Evolutionary conservation across 129 eudicot genomes (phyloP), one percentile per base, ranked within the genome.

Genomic region (Ambrosia trifida): DNA sequence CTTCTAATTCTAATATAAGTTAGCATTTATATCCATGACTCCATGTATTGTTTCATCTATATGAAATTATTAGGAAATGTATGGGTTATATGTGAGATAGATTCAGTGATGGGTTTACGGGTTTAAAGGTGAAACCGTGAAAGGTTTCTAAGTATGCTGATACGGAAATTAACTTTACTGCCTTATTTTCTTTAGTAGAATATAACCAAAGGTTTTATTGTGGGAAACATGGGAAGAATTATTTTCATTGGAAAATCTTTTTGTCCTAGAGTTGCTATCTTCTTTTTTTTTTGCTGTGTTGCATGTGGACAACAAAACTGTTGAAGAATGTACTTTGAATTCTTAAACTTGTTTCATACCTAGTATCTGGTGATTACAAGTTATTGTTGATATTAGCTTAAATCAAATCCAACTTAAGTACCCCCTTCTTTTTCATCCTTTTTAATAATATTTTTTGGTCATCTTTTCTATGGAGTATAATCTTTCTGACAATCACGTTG

Each of bases 401-500:
- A 43, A 17, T 46, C 32, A 17, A 58, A 72, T 72, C 58, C 41
- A 14, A 67, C 57, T 50, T 45, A 47, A 45, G 60, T 56, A n/a
- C 61, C 7, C 17, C 57, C 49, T 66, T 67, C 43, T 9, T 28
- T 28, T 59, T 36, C 8, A 5, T 56, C 31, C 16, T 73, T 45
- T 66, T 10, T 56, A 49, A 33, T 72, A 31, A 47, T 58, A 28
- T 28, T 18, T 40, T 49, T 66, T 79, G 14, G 60, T 63, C 41
- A 51, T 66, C 66, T 35, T 49, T 79, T 74, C 18, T 40, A 68
- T 7, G 68, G 47, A 79, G 50, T 70, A 50, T 68, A 68, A 56
- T 61, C 16, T 67, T 79, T 74, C 83, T 79, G 83, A 73, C 79
- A 59, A 73, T 58, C 75, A 69, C 41, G 83, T 66, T 79, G 78